These are phyloP conservation scores for Picocystis salinarum DNA, from an alignment of 139 green algal genomes.

Conservation along the genomic window DNA sequence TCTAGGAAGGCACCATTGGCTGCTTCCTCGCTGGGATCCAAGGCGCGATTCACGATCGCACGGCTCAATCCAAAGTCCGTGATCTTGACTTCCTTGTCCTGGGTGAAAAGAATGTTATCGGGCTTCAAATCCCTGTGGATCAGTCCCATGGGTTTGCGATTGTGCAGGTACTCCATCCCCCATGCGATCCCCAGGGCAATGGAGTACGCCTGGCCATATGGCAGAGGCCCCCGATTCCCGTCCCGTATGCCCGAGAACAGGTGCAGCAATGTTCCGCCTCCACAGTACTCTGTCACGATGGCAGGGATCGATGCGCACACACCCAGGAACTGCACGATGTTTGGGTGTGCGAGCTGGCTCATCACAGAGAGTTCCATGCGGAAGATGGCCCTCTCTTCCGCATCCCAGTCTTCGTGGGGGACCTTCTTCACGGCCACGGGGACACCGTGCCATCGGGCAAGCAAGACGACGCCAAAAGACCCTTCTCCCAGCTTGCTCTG, in stretches of 20 bases:
- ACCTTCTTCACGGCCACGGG: neutral
- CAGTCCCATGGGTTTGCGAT: neutral
- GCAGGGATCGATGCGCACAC: neutral
- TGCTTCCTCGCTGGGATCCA: no score
- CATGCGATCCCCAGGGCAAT: neutral
- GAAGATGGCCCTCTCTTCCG: constrained; percentile 2
- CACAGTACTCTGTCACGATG: constrained; percentile 3
- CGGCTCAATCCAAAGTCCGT: constrained; percentile 4
- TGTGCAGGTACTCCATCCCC: constrained; percentile 1
- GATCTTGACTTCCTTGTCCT: neutral
- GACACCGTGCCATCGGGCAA: neutral
- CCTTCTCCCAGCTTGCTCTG: no score
- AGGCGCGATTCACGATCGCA: neutral
- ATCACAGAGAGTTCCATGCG: constrained; percentile 2
- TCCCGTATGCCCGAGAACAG: neutral
- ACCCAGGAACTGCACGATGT: constrained; percentile 6
- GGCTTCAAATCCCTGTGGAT: constrained; percentile 2
- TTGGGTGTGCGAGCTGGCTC: constrained; percentile 1
- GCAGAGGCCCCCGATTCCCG: neutral
- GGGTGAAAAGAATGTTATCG: constrained; percentile 3
- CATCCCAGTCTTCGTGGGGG: neutral
- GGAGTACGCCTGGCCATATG: neutral
- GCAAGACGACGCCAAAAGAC: neutral
- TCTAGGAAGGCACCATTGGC: no score
- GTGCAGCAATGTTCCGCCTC: neutral